Evolutionary conservation across 768 basidiomycete genomes (phyloP), one percentile per base, ranked within the genome.

Genomic region (Neoboletus magnificus): DNA sequence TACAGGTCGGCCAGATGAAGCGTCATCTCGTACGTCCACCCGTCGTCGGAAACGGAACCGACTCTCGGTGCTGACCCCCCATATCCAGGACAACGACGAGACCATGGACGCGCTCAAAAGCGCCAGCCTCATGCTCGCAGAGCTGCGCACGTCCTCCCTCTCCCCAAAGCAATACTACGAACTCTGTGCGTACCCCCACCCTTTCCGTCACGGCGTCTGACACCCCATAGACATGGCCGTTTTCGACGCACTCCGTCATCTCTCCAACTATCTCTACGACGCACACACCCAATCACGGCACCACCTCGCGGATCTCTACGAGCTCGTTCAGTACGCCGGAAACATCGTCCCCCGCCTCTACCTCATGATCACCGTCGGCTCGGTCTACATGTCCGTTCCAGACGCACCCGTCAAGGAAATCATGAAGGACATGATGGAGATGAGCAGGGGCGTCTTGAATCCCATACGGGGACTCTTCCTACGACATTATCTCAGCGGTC

Each of bases 341-440:
- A 96, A 95, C 71, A 95, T 97, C 70, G 87, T 96, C 47, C 93
- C 93, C 25, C 85, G 93, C 18, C 79, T 92, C 35, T 93, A 98
- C 74, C 90, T 98, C 66, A 98, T 99, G 97, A 97, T 98, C 65
- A 98, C 97, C 37, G 96, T 99, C 58, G 97, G 97, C 60, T 92
- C 96, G 1, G 95, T 98, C 35, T 99, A 98, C 79, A 98, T 99
- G 97, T 94, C 93, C 29, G 87, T 98, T 49, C 86, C 93, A 3
- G 96, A 97, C 56, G 95, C 96, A 11, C 96, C 96, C 5, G 87
- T 98, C 53, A 97, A 94, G 79, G 96, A 99, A 76, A 93, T 99
- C 59, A 99, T 98, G 96, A 98, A 97, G 80, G 97, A 99, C 73
- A 98, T 98, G 96, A 89, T 99, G 89, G 97, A 99, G 73, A 98